Percentiles rank a stretch among this genome's conserved stretches.
Conservation (phyloP, 495 filamentous ascomycete genomes). For the Trichocladium uniseriatum region DNA sequence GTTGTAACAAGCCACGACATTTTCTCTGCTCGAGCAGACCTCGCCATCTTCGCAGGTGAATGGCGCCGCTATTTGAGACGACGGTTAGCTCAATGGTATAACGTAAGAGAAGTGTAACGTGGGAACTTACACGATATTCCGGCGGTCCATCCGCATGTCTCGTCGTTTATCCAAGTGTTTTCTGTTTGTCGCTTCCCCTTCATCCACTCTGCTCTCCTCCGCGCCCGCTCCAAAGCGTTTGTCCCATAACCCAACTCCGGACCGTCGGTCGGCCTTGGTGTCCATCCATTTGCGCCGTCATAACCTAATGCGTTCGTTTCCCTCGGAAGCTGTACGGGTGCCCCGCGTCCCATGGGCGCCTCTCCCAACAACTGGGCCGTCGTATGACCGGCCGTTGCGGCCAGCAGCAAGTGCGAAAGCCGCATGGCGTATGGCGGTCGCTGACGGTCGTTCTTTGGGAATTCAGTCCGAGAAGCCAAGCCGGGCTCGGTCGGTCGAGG, state of each 20-base stretch:
- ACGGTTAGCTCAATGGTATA: slow-evolving; percentile 3
- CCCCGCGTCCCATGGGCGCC: not conserved
- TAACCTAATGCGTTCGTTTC: slow-evolving; percentile 1
- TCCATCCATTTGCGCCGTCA: slow-evolving; percentile 9
- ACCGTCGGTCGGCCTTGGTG: slow-evolving; percentile 7
- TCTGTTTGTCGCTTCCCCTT: not conserved
- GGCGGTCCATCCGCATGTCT: slow-evolving; percentile 31
- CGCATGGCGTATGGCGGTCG: slow-evolving; percentile 2
- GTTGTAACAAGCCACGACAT: slow-evolving; percentile 26
- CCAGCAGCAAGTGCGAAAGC: slow-evolving; percentile 1
- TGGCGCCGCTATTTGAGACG: slow-evolving; percentile 10
- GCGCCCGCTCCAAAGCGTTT: slow-evolving; percentile 1
- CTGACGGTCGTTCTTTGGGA: no score
- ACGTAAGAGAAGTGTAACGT: not conserved
- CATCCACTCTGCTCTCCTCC: slow-evolving; percentile 5
- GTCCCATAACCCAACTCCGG: not conserved
- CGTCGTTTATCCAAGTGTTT: slow-evolving; percentile 22
- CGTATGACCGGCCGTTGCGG: not conserved
- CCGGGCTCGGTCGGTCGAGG: no score
- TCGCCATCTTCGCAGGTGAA: slow-evolving; percentile 16
- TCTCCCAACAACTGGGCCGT: slow-evolving; percentile 1
- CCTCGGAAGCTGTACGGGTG: not conserved
- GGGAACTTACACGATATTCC: slow-evolving; percentile 25
- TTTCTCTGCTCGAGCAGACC: slow-evolving; percentile 23
- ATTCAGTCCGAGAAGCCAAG: no score